Conservation (phyloP, 2,329 filamentous ascomycete species). For the Daldinia sp. region DNA sequence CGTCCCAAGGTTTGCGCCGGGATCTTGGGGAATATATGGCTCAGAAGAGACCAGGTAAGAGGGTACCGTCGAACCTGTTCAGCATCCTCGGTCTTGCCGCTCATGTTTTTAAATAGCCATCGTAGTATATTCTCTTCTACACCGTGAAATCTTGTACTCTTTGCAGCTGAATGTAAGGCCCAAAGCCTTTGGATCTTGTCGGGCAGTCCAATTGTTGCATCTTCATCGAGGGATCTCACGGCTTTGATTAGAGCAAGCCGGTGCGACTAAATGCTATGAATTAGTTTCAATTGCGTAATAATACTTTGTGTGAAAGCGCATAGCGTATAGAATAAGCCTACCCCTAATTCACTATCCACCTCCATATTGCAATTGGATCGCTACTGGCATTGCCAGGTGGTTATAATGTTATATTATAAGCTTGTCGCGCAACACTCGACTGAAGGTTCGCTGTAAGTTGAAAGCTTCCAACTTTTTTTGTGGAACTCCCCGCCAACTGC, state of each 20-base stretch:
- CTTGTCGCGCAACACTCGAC: neutral
- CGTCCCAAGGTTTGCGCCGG: constrained; percentile 77
- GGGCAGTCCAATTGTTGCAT: constrained; percentile 57
- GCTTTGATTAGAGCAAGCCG: constrained; percentile 62
- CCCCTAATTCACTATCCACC: constrained; percentile 42
- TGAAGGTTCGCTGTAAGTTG: constrained; percentile 14
- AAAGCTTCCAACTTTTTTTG: constrained; percentile 38
- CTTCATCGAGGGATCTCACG: constrained; percentile 68
- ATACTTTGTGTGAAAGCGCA: neutral
- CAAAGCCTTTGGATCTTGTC: constrained; percentile 64
- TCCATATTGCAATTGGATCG: constrained; percentile 44
- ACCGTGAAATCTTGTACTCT: constrained; percentile 61
- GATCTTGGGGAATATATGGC: constrained; percentile 71
- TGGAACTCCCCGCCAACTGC: constrained; percentile 46
- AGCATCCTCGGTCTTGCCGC: constrained; percentile 58
- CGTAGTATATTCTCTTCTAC: constrained; percentile 69
- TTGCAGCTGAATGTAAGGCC: constrained; percentile 60
- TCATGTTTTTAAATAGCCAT: constrained; percentile 74
- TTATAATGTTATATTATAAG: constrained; percentile 12
- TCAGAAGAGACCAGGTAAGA: constrained; percentile 71
- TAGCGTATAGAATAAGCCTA: constrained; percentile 6
- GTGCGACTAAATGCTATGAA: constrained; percentile 43
- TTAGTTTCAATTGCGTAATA: constrained; percentile 5
- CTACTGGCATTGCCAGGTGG: constrained; percentile 42
- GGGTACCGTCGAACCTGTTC: constrained; percentile 68